phyloP scores from a whole-genome alignment of 768 basidiomycete species.

The Cantharellus anzutake region DNA sequence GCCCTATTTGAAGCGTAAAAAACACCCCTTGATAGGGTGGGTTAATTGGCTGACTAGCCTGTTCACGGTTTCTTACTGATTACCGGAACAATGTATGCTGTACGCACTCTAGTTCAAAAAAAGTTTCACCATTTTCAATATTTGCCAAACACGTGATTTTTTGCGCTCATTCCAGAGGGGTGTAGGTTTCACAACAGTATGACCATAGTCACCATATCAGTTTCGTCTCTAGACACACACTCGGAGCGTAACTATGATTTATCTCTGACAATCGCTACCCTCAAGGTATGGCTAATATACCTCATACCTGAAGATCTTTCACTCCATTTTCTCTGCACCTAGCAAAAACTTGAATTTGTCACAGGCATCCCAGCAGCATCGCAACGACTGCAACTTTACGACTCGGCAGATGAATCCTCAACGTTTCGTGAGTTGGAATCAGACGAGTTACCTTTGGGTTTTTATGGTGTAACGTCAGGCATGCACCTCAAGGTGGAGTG shows the following conservation, averaged over 20 bases:
- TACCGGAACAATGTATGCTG: too few relatives aligned
- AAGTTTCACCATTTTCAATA: too few relatives aligned
- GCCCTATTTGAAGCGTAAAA: too few relatives aligned
- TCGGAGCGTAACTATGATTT: conserved; percentile 77
- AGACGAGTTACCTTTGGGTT: conserved; percentile 46
- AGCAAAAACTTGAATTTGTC: conserved; percentile 72
- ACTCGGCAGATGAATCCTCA: conserved; percentile 31
- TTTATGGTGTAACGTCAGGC: conserved; percentile 54
- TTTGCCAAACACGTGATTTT: too few relatives aligned
- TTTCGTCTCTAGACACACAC: conserved; percentile 63
- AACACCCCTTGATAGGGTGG: too few relatives aligned
- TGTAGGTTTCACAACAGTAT: neutral
- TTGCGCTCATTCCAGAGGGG: too few relatives aligned
- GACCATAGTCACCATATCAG: neutral
- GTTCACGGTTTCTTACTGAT: too few relatives aligned
- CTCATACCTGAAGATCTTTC: neutral
- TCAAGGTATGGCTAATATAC: conserved; percentile 41
- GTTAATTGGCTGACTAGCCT: too few relatives aligned
- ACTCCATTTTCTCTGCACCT: conserved; percentile 1
- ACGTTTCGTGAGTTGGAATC: conserved; percentile 41
- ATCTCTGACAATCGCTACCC: conserved; percentile 48
- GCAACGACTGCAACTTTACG: conserved; percentile 47
- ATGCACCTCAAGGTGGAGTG: conserved; percentile 62
- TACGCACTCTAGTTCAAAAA: too few relatives aligned
- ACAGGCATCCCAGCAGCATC: conserved; percentile 73